Percentiles rank a stretch among this genome's conserved stretches.
Evolutionary conservation across 495 filamentous ascomycete genomes (phyloP).

Genomic region (Trichoderma gamsii): DNA sequence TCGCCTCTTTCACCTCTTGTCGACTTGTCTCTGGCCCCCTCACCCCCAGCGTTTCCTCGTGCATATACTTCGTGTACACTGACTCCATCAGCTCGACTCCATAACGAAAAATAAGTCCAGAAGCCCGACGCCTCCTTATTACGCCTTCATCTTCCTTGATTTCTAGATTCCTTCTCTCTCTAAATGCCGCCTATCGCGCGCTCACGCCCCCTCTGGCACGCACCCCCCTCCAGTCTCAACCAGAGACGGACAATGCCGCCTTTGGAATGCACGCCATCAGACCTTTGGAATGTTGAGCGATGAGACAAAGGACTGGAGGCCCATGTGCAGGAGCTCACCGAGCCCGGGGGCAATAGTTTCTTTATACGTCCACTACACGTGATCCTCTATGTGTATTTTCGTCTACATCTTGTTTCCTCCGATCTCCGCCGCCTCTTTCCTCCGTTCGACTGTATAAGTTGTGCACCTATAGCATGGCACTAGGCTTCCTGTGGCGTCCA

Average conservation of each 20-base stretch:
- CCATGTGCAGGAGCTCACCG: not conserved
- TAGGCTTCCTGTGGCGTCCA: not conserved
- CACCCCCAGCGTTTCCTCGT: not conserved
- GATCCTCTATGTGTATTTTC: not conserved
- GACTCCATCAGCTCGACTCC: too few species aligned
- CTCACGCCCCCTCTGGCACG: not conserved
- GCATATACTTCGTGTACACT: too few species aligned
- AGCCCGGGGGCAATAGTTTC: not conserved
- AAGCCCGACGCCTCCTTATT: too few species aligned
- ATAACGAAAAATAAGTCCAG: too few species aligned
- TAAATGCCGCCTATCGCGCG: not conserved
- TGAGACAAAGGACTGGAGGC: not conserved
- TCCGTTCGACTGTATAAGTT: not conserved
- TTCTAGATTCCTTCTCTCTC: not conserved
- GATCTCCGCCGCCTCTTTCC: not conserved
- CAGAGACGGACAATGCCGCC: constrained; percentile 13
- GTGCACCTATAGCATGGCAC: not conserved
- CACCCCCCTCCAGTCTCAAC: not conserved
- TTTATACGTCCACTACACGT: not conserved
- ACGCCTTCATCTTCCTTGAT: too few species aligned
- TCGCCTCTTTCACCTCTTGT: not conserved
- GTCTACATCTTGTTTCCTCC: not conserved
- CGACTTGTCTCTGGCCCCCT: not conserved
- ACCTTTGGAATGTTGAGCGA: not conserved
- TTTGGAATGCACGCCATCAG: constrained; percentile 8